These are phyloP conservation scores for Geotrichum fermentans DNA, from an alignment of 1,139 yeast species.

Conservation along the genomic window DNA sequence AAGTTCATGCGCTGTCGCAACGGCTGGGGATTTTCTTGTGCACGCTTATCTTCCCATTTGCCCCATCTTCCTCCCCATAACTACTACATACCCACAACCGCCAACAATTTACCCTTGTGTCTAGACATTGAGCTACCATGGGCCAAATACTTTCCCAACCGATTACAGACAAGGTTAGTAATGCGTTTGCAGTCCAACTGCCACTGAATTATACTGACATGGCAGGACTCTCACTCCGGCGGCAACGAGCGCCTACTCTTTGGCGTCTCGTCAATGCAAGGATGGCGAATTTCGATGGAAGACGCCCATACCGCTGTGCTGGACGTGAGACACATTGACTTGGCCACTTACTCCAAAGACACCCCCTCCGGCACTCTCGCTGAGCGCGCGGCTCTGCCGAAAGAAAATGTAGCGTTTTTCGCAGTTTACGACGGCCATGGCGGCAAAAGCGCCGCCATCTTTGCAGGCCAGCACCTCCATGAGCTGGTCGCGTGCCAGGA, in stretches of 20 bases:
- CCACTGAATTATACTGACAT: background rate
- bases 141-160: conserved; percentile 76
- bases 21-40: no score
- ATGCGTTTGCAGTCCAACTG: no score
- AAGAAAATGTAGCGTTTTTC: conserved; percentile 62
- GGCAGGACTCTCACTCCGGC: conserved; percentile 53
- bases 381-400: conserved; percentile 6
- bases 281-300: conserved; percentile 98
- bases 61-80: no score
- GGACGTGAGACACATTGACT: conserved; percentile 35
- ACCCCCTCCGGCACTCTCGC: background rate
- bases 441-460: conserved; percentile 80
- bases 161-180: conserved; percentile 50
- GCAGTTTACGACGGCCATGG: conserved; percentile 98
- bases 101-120: no score
- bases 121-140: no score
- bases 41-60: no score
- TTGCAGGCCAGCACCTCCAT: conserved; percentile 76
- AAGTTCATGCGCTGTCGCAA: no score
- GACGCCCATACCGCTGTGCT: conserved; percentile 90
- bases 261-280: conserved; percentile 95
- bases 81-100: no score
- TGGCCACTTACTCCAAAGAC: background rate
- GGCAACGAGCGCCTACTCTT: conserved; percentile 63
- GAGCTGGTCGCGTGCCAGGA: conserved; percentile 60